Conservation (phyloP, 2,329 filamentous ascomycete genomes). For the Stachybotrys echinatus region DNA sequence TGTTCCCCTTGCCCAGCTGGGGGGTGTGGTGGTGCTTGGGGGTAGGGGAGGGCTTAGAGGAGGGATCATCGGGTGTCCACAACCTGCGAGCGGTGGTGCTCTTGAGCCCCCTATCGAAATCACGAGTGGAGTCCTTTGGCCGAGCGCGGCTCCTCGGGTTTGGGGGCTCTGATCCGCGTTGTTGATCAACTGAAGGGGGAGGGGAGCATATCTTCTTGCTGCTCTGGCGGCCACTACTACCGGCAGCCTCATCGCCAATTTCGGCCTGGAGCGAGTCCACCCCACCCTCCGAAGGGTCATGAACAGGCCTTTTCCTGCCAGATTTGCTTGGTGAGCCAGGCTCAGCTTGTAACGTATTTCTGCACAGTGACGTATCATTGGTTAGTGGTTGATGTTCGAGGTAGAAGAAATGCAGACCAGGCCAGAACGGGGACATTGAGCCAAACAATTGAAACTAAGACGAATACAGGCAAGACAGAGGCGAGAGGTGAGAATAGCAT, state of each 20-base stretch:
- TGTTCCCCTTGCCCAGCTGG: background rate
- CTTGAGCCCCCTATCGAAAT: constrained; percentile 18
- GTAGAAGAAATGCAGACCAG: background rate
- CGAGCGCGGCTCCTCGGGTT: constrained; percentile 11
- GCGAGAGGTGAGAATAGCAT: no score
- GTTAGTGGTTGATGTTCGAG: background rate
- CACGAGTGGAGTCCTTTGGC: constrained; percentile 7
- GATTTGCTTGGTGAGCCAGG: background rate
- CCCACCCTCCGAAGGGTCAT: background rate
- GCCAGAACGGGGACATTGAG: background rate
- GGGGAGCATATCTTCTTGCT: constrained; percentile 23
- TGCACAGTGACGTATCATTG: background rate
- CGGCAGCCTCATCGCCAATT: background rate
- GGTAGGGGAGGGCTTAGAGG: constrained; percentile 4
- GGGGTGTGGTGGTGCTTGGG: constrained; percentile 3
- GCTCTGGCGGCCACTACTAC: constrained; percentile 7
- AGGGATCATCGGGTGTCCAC: constrained; percentile 19
- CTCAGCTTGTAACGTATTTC: background rate
- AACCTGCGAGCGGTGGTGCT: constrained; percentile 17
- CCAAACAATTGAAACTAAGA: background rate
- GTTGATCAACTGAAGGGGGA: constrained; percentile 13
- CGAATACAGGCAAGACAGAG: background rate
- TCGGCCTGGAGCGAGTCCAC: background rate
- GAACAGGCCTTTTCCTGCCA: constrained; percentile 7
- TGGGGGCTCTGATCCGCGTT: constrained; percentile 11